A percentile compares a stretch with the other conserved stretches of the same genome.
Conservation (phyloP, 2,329 filamentous ascomycete species). For the Pseudogymnoascus sp. region DNA sequence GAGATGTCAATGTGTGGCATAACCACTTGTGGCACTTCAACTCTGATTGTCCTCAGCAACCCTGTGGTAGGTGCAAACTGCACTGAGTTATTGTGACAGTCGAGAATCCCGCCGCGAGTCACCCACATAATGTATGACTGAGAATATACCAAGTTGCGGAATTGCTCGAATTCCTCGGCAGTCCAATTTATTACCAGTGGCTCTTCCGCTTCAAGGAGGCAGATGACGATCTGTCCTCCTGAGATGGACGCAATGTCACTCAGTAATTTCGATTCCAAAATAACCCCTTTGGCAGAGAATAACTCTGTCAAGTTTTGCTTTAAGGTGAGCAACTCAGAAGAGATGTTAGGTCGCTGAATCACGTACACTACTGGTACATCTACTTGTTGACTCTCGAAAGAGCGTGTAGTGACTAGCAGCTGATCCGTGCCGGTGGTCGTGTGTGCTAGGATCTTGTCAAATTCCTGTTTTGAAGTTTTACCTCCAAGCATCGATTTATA, state of each 20-base stretch:
- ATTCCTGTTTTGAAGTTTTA: too few species aligned
- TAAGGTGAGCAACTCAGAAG: neutral
- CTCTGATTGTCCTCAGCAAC: slow-evolving; percentile 17
- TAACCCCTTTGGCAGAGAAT: slow-evolving; percentile 31
- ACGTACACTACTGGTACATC: too few species aligned
- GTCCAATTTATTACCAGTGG: slow-evolving; percentile 34
- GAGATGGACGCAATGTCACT: too few species aligned
- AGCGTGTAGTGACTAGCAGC: too few species aligned
- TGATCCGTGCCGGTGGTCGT: too few species aligned
- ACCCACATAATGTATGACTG: slow-evolving; percentile 41
- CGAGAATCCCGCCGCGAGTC: slow-evolving; percentile 31
- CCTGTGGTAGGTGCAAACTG: slow-evolving; percentile 13
- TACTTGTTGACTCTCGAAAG: too few species aligned
- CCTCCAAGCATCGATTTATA: too few species aligned
- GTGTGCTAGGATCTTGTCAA: too few species aligned
- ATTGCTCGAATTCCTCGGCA: slow-evolving; percentile 32
- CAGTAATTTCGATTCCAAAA: too few species aligned
- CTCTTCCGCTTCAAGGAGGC: slow-evolving; percentile 12
- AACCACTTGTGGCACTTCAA: slow-evolving; percentile 14
- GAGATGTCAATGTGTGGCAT: slow-evolving; percentile 13
- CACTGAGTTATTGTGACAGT: slow-evolving; percentile 25
- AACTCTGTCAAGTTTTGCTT: slow-evolving; percentile 20
- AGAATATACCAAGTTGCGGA: slow-evolving; percentile 33
- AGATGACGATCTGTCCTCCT: neutral
- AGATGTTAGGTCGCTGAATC: too few species aligned